Base-by-base conservation (phyloP, 495 filamentous ascomycete genomes). In the Aspergillus ostianus region DNA sequence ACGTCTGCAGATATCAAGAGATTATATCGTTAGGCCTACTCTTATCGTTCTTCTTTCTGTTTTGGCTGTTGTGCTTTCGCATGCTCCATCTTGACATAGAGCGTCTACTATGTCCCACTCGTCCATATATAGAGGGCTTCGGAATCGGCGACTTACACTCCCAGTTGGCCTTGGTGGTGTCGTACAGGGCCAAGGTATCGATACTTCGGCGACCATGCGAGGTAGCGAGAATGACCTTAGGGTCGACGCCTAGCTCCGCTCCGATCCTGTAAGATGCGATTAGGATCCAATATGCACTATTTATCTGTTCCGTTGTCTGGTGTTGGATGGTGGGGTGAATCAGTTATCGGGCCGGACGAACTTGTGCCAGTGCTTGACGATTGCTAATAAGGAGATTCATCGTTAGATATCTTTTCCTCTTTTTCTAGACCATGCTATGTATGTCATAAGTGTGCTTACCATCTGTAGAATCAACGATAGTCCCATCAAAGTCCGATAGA, bases 291-390 rank as follows among this genome's bases (percentile, higher is more conserved):
- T 7, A 32, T 32, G 30, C 10, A 7, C 7, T 32, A 32, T 32
- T 32, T 1, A 7, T 32, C 8, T 32, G 12, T n/a, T 36, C n/a
- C 18, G 23, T 50, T 4, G 23, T 18, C 17, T 41, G 1, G 13
- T 41, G 36, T 2, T 15, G 36, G 36, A 41, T 12, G 2, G 36
- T 44, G 10, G 26, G 61, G 23, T 49, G 17, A 15, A 21, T 18
- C 21, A 26, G 23, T 27, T 45, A 17, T 6, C 17, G 55, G 44
- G 17, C 21, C 44, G 7, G 21, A 77, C 82, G 78, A 76, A 93
- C 90, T 83, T 81, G 61, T 90, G 81, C 94, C 94, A 98, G 74
- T 96, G 88, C 72, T 97, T 96, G 56, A 91, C 84, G 44, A 98
- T 92, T 13, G 94, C 94, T 91, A 49, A 36, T 54, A 19, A 18